phyloP scores from a whole-genome alignment of 2,329 filamentous ascomycete species.

The Amphichorda felina region DNA sequence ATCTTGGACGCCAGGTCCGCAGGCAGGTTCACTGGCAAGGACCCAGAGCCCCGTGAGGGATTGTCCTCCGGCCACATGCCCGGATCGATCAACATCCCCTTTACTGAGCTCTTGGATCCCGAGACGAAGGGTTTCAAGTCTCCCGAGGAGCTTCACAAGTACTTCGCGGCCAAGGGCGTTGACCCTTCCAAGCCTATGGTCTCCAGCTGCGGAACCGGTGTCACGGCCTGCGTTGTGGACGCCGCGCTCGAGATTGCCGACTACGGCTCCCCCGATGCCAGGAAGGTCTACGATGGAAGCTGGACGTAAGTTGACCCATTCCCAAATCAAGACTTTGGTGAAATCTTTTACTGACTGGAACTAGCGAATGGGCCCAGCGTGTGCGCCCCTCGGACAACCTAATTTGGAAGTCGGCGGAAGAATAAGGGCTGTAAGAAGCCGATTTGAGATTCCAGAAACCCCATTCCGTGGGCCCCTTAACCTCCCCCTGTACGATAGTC shows the following conservation, averaged over 20 bases:
- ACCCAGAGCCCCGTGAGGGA: slow-evolving; percentile 77
- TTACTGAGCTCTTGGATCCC: slow-evolving; percentile 69
- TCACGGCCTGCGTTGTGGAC: slow-evolving; percentile 86
- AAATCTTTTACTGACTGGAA: slow-evolving; percentile 12
- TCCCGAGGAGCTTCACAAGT: slow-evolving; percentile 54
- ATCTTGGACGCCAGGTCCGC: slow-evolving; percentile 76
- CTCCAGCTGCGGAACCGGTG: slow-evolving; percentile 82
- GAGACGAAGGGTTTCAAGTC: slow-evolving; percentile 71
- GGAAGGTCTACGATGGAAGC: slow-evolving; percentile 85
- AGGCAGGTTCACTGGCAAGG: slow-evolving; percentile 71
- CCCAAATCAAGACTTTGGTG: not conserved
- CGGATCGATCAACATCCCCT: slow-evolving; percentile 71
- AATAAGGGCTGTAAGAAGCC: too few relatives aligned
- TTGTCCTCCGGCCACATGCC: slow-evolving; percentile 88
- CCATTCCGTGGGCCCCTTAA: too few relatives aligned
- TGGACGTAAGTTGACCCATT: slow-evolving; percentile 69
- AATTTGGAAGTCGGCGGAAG: slow-evolving; percentile 34
- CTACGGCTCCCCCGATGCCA: slow-evolving; percentile 53
- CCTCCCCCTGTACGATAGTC: too few relatives aligned
- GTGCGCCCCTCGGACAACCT: slow-evolving; percentile 49
- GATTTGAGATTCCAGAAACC: too few relatives aligned
- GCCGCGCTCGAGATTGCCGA: slow-evolving; percentile 72
- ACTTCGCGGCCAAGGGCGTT: slow-evolving; percentile 73
- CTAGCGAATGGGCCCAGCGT: slow-evolving; percentile 56
- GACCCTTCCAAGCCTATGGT: slow-evolving; percentile 73